phyloP scores from a whole-genome alignment of 257 asterid genomes.

The Solanum sejunctum region DNA sequence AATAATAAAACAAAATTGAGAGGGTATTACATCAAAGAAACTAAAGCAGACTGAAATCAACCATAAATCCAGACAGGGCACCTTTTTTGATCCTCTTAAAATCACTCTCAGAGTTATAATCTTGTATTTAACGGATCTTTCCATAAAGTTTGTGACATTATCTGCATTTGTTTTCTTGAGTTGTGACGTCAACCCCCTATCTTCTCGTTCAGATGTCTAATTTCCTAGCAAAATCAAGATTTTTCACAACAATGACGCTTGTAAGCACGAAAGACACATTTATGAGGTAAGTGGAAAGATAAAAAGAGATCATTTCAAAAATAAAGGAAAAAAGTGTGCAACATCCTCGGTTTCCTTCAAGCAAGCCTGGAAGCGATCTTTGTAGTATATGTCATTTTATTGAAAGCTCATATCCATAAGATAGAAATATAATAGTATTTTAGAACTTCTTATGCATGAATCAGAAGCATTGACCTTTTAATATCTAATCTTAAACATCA shows the following conservation, averaged over 20 bases:
- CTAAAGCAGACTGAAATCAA: not conserved
- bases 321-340: not conserved
- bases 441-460: not conserved
- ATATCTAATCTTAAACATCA: not conserved
- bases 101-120: slow-evolving; percentile 83
- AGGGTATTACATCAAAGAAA: not conserved
- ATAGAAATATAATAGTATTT: not conserved
- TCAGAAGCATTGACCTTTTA: not conserved
- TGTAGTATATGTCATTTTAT: slow-evolving; percentile 5
- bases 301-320: not conserved
- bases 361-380: slow-evolving; percentile 80
- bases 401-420: not conserved
- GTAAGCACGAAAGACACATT: slow-evolving; percentile 2
- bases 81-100: slow-evolving; percentile 96
- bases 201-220: slow-evolving; percentile 79
- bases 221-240: slow-evolving; percentile 44
- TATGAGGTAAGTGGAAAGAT: not conserved
- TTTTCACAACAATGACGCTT: not conserved
- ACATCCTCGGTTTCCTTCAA: slow-evolving; percentile 95
- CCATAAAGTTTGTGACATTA: slow-evolving; percentile 88
- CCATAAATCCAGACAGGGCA: slow-evolving; percentile 11
- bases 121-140: slow-evolving; percentile 92
- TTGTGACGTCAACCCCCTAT: slow-evolving; percentile 65
- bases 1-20: too few species aligned
- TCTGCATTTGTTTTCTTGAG: slow-evolving; percentile 91